phyloP scores from a whole-genome alignment of 805 yeast species.

The Candida nemodendra region DNA sequence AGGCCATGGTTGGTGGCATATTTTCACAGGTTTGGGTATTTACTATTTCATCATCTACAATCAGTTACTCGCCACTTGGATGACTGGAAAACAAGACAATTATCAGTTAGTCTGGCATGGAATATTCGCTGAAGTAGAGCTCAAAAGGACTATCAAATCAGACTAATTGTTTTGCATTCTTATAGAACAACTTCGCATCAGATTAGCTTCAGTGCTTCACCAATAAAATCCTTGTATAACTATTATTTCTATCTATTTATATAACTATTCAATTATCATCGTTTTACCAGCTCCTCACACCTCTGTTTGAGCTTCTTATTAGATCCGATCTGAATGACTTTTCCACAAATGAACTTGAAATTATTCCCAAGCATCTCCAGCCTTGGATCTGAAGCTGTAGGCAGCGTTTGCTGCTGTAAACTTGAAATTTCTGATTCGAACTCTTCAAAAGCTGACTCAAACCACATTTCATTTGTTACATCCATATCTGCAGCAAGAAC shows the following conservation, averaged over 20 bases:
- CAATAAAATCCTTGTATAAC: too few species aligned
- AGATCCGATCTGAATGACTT: slow-evolving; percentile 6
- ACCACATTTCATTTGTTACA: slow-evolving; percentile 12
- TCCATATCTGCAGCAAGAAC: slow-evolving; percentile 5
- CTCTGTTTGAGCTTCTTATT: not conserved
- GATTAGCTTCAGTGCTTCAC: too few species aligned
- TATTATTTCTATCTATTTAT: slow-evolving; percentile 1
- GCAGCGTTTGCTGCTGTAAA: slow-evolving; percentile 7
- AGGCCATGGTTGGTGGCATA: slow-evolving; percentile 98
- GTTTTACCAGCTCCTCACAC: slow-evolving; percentile 4
- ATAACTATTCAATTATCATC: not conserved
- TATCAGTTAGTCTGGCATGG: slow-evolving; percentile 60
- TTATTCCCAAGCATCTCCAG: slow-evolving; percentile 17
- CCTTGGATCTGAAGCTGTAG: slow-evolving; percentile 4
- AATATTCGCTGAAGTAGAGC: slow-evolving; percentile 49
- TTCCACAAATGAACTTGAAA: slow-evolving; percentile 18
- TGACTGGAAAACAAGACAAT: slow-evolving; percentile 53
- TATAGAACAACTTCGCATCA: not conserved
- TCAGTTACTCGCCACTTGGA: slow-evolving; percentile 69
- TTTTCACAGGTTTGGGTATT: slow-evolving; percentile 82
- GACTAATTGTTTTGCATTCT: slow-evolving; percentile 3
- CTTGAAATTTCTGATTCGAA: slow-evolving; percentile 6
- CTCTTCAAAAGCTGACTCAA: slow-evolving; percentile 8
- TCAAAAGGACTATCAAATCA: slow-evolving; percentile 17
- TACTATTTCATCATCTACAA: slow-evolving; percentile 79